Base-by-base conservation (phyloP, 164 flowering plant genomes). In the Piper betle region DNA sequence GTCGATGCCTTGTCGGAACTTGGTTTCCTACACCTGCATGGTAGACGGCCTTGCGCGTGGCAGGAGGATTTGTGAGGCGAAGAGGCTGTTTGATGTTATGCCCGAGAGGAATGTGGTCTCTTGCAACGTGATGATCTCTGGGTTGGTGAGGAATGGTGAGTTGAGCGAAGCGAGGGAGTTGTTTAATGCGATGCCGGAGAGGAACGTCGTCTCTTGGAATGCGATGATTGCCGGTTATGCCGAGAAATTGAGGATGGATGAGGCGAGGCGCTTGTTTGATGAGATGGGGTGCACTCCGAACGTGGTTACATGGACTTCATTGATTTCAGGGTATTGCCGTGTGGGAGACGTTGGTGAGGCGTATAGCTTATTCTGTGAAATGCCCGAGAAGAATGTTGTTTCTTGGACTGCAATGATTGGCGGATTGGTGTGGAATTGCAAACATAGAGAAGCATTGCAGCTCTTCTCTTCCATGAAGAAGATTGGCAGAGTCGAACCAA, bases 401-500 rank as follows among this genome's bases (percentile, higher is more conserved):
- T 83, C 87, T 52, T 85, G 85, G 84, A 87, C 88, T 0, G 90
- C 86, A 18, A 87, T 85, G 85, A 80, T 84, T 42, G 71, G 82
- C 19, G 89, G 96, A 33, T 81, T 79, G 60, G 60, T 81, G 11
- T 77, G 86, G 84, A 82, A 82, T 69, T 81, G 83, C 12, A 76
- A 68, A 38, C 74, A 66, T 57, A 57, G 72, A 62, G 78, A 78
- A 50, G 81, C 86, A 8, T 63, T 84, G 69, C 62, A 61, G 57
- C 71, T 82, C 48, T 80, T 79, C 61, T 66, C 71, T 53, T 68
- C 74, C 42, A 79, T 77, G 82, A 70, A 37, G 52, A 43, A 41
- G 52, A 53, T n/a, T 7, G 38, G 19, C 57, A 58, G 63, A 8
- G 50, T 68, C 53, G 66, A 62, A 54, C 84, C 84, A 25, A 80